Percentiles rank a stretch among this genome's conserved stretches.
Conservation (phyloP, 1,139 yeast species). For the Blastobotrys ciferrii region DNA sequence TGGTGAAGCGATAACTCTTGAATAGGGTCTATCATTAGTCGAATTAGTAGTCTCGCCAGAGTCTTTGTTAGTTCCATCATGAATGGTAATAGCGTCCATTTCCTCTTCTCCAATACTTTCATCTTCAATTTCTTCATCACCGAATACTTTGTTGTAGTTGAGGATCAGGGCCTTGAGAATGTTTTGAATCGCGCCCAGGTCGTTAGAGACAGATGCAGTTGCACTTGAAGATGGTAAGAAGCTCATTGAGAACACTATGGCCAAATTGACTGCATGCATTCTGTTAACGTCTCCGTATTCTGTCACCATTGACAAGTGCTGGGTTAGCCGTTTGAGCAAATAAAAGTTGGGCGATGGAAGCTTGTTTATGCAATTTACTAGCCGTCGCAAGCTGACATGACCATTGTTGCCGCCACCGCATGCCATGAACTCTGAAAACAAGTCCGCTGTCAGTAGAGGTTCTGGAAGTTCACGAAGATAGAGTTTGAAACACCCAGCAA, state of each 20-base stretch:
- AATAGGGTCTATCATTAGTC: slow-evolving; percentile 8
- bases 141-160: slow-evolving; percentile 33
- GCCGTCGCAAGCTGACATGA: slow-evolving; percentile 35
- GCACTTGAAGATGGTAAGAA: slow-evolving; percentile 40
- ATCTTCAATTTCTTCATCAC: slow-evolving; percentile 9
- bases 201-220: slow-evolving; percentile 30
- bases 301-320: slow-evolving; percentile 64
- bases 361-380: slow-evolving; percentile 45
- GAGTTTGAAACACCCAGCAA: slow-evolving; percentile 86
- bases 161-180: slow-evolving; percentile 39
- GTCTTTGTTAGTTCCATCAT: slow-evolving; percentile 6
- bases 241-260: slow-evolving; percentile 71
- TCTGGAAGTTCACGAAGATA: slow-evolving; percentile 88
- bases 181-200: slow-evolving; percentile 40
- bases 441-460: slow-evolving; percentile 65
- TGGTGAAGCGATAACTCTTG: slow-evolving; percentile 9
- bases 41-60: not conserved
- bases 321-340: slow-evolving; percentile 62
- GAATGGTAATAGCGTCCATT: not conserved
- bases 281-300: slow-evolving; percentile 60
- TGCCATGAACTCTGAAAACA: slow-evolving; percentile 51
- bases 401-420: slow-evolving; percentile 23
- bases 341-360: slow-evolving; percentile 68
- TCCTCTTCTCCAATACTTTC: slow-evolving; percentile 8
- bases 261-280: slow-evolving; percentile 78